A percentile compares a stretch with the other conserved stretches of the same genome.
Conservation (phyloP, 176 grass and related monocot genomes). For the Miscanthus lutarioriparius region DNA sequence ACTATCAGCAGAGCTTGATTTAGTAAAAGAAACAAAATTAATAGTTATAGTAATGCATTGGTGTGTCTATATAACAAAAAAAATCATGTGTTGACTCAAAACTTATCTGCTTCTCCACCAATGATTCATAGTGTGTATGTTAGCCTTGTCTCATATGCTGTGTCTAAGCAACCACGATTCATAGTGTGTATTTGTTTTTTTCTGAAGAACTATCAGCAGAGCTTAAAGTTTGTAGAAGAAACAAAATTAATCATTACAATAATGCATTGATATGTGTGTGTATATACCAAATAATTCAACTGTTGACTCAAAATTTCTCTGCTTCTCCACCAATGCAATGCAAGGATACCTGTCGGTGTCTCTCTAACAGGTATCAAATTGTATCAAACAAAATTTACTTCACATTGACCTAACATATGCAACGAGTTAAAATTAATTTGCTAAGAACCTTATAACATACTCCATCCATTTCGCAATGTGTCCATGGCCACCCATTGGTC, state of each 20-base stretch:
- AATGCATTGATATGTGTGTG: neutral
- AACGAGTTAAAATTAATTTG: neutral
- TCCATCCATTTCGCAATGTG: neutral
- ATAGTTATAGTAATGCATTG: neutral
- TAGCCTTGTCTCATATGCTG: neutral
- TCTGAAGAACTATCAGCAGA: neutral
- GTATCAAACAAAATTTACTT: neutral
- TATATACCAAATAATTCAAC: slow-evolving; percentile 5
- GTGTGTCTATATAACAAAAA: neutral
- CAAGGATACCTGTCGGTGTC: neutral
- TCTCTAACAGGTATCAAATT: neutral
- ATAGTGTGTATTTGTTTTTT: neutral
- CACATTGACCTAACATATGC: neutral
- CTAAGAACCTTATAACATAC: neutral
- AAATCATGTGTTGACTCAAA: neutral
- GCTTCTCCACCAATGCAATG: neutral
- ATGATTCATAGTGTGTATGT: neutral
- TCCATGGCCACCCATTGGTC: neutral
- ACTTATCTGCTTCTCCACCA: neutral
- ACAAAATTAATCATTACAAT: neutral
- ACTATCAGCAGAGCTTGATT: neutral
- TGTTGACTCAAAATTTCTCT: neutral
- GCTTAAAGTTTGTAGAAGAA: slow-evolving; percentile 6
- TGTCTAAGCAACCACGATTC: neutral
- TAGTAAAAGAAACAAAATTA: neutral